Evolutionary conservation across 768 basidiomycete species (phyloP), one percentile per base, ranked within the genome.

Genomic region (Vishniacozyma victoriae): DNA sequence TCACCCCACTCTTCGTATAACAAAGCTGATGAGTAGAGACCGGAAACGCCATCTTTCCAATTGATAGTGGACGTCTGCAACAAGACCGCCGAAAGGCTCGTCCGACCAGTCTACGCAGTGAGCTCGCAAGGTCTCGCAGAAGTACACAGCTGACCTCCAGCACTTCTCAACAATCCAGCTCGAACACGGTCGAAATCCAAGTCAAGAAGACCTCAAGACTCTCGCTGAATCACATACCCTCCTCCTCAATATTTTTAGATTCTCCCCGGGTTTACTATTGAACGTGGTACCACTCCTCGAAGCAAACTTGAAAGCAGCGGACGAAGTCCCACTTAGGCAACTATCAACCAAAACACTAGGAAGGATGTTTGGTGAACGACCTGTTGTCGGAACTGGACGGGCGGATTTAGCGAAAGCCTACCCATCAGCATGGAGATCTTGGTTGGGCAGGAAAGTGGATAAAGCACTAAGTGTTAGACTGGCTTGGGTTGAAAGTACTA

Each of bases 271-370:
- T 6, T 76, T 96, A 13, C 75, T 97, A 1, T 82, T 87, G 63
- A 89, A 86, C 68, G 90, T 96, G 40, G 83, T 97, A 20, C 92
- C 93, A 0, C 86, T 90, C 48, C 80, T 97, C 15, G 91, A 93
- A 67, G 86, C 91, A 55, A 89, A 95, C 62, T 76, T 96, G 4
- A 80, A 82, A 19, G 62, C 55, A 12, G 82, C 84, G 3, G 86
- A 88, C 55, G 80, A 86, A 29, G 63, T 82, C 2, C 76, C 78
- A 24, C 75, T 91, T 3, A 79, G 95, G 27, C 60, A 81, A 14
- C 80, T 95, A 55, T 87, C 85, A n/a, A 90, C 90, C 0, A 81
- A 86, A 57, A 84, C 82, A 0, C 78, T 97, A 1, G 95, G 91
- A 0, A 82, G 84, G 52, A 93, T 99, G 86, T 93, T 87, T 63